phyloP scores from a whole-genome alignment of 2,329 filamentous ascomycete genomes.

The Thermothelomyces thermophilus region DNA sequence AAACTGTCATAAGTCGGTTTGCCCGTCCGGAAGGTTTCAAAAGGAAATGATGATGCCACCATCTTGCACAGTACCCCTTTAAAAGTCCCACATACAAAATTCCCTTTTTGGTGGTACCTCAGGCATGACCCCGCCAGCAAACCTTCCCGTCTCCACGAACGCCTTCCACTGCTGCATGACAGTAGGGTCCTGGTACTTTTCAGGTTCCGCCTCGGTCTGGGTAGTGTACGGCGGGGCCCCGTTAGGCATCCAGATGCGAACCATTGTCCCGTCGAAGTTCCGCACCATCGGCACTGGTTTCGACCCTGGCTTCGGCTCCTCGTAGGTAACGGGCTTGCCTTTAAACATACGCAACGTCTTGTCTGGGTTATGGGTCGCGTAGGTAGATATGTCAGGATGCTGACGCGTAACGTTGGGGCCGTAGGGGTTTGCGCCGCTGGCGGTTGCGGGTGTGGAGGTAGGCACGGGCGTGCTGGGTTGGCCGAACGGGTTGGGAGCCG shows the following conservation, averaged over 20 bases:
- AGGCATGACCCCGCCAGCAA: constrained; percentile 66
- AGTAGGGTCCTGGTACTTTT: constrained; percentile 40
- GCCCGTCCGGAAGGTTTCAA: too few species aligned
- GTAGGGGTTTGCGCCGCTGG: constrained; percentile 20
- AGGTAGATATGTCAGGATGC: constrained; percentile 29
- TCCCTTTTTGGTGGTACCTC: constrained; percentile 71
- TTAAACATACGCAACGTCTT: constrained; percentile 29
- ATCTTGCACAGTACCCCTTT: neutral
- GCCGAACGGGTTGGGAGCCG: constrained; percentile 15
- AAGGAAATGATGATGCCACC: too few species aligned
- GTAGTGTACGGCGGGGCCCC: constrained; percentile 59
- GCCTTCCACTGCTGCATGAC: constrained; percentile 46
- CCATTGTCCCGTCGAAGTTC: constrained; percentile 49
- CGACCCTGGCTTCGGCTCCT: constrained; percentile 40
- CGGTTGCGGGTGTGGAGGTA: neutral
- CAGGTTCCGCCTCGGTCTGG: constrained; percentile 53
- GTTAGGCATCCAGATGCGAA: constrained; percentile 66
- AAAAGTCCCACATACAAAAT: constrained; percentile 69
- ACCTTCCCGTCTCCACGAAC: constrained; percentile 59
- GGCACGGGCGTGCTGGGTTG: constrained; percentile 7
- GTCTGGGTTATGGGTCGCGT: constrained; percentile 24
- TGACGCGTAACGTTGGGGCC: constrained; percentile 24
- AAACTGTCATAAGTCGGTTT: too few species aligned
- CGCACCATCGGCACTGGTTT: constrained; percentile 37
- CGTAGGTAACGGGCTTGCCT: constrained; percentile 28